A percentile compares a stretch with the other conserved stretches of the same genome.
These are phyloP conservation scores for Canavalia gladiata DNA, from an alignment of 306 rosid genomes.

Conservation along the genomic window DNA sequence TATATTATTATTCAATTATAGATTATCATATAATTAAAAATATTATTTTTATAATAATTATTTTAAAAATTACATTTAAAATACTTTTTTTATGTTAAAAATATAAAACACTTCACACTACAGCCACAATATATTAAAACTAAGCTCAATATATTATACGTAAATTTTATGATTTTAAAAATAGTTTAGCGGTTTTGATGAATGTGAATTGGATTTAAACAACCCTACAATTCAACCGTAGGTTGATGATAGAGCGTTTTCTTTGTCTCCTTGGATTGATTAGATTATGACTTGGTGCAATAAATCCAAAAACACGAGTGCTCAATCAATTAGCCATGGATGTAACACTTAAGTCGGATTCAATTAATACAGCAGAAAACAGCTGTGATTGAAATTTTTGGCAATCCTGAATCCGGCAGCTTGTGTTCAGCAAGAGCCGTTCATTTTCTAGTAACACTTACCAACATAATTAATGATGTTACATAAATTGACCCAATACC, in stretches of 20 bases:
- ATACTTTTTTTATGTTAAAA: no score
- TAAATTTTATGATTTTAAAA: no score
- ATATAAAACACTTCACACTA: no score
- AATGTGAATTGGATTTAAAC: background rate
- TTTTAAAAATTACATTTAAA: no score
- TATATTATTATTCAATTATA: no score
- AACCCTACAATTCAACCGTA: background rate
- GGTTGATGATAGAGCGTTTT: background rate
- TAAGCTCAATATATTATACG: no score
- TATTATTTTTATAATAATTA: no score
- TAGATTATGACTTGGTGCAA: constrained; percentile 7
- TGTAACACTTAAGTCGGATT: constrained; percentile 11
- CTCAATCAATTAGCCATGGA: background rate
- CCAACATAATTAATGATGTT: background rate
- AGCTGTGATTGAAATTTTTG: constrained; percentile 24
- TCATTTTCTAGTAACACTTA: constrained; percentile 2
- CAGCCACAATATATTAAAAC: no score
- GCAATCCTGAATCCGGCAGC: background rate
- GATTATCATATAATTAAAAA: no score
- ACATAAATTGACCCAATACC: constrained; percentile 32
- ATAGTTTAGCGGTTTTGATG: no score
- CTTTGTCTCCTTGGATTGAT: background rate
- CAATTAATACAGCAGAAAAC: constrained; percentile 13
- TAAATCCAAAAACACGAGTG: constrained; percentile 27
- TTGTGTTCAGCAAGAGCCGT: background rate